Conservation (phyloP, 2,329 filamentous ascomycete genomes). For the Alternaria sp. region DNA sequence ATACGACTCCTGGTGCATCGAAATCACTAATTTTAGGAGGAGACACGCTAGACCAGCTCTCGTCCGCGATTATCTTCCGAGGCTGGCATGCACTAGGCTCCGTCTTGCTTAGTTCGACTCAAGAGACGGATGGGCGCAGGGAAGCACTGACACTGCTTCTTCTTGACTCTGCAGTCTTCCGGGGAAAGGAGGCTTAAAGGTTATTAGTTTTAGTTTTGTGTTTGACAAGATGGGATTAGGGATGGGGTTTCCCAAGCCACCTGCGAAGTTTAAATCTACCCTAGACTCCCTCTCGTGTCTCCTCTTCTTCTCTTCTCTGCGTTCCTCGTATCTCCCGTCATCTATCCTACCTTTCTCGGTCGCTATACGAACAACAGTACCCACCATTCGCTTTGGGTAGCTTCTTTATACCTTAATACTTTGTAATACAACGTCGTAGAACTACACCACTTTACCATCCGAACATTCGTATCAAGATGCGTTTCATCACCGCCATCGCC, state of each 20-base stretch:
- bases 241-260: background rate
- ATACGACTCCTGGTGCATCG: background rate
- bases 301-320: background rate
- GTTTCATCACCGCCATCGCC: conserved; percentile 40
- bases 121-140: background rate
- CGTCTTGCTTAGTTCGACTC: background rate
- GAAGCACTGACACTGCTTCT: background rate
- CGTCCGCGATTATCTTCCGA: conserved; percentile 2
- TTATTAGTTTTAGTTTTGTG: conserved; percentile 4
- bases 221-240: conserved; percentile 6
- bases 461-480: conserved; percentile 35
- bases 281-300: background rate
- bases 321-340: background rate
- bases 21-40: conserved; percentile 3
- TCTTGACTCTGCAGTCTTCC: conserved; percentile 6
- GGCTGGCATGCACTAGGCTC: background rate
- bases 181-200: conserved; percentile 7
- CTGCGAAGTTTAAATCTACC: conserved; percentile 1
- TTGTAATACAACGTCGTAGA: background rate
- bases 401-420: background rate
- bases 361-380: background rate
- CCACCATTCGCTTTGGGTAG: conserved; percentile 5
- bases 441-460: background rate
- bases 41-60: conserved; percentile 1
- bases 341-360: conserved; percentile 5